Evolutionary conservation across 768 basidiomycete species (phyloP), one percentile per base, ranked within the genome.

Genomic region (Mycena rebaudengoi): DNA sequence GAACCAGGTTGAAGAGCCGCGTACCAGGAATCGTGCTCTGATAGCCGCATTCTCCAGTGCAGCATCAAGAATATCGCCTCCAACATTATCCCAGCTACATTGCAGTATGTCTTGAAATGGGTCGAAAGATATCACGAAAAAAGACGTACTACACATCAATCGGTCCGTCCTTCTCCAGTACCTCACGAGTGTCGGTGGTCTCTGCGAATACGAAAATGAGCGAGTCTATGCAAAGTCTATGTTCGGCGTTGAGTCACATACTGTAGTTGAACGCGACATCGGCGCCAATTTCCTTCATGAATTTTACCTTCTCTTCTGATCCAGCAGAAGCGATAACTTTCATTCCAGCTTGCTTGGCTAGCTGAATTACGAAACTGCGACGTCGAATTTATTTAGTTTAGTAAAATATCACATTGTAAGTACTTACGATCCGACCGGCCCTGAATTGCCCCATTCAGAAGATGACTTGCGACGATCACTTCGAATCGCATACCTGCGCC

Each of bases 251-350:
- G n/a, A n/a, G n/a, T n/a, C n/a, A n/a, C n/a, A n/a, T n/a, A n/a
- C n/a, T n/a, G n/a, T n/a, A n/a, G n/a, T n/a, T n/a, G n/a, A n/a
- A n/a, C n/a, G n/a, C n/a, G n/a, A n/a, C 75, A 60, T 87, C 84
- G 1, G 80, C 79, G 5, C 83, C 85, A 11, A 85, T 56, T 7
- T 75, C 76, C 40, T 71, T 74, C 59, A 85, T 33, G 59, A 76
- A 85, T 7, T 69, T 70, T 20, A 87, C 82, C 73, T 88, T 86
- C 46, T 84, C 81, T 41, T 86, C 83, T 1, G 79, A 78, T 5
- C 87, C 85, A 1, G 84, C 82, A 7, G 81, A 83, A 1, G 80
- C 84, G 62, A 88, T 82, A 35, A 87, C 86, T 60, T 82, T 83
- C 25, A 66, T 32, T 20, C 74, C 75, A n/a, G 74, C 71, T 2